Base-by-base conservation (phyloP, 2,329 filamentous ascomycete genomes). In the Colletotrichum liaoningense region DNA sequence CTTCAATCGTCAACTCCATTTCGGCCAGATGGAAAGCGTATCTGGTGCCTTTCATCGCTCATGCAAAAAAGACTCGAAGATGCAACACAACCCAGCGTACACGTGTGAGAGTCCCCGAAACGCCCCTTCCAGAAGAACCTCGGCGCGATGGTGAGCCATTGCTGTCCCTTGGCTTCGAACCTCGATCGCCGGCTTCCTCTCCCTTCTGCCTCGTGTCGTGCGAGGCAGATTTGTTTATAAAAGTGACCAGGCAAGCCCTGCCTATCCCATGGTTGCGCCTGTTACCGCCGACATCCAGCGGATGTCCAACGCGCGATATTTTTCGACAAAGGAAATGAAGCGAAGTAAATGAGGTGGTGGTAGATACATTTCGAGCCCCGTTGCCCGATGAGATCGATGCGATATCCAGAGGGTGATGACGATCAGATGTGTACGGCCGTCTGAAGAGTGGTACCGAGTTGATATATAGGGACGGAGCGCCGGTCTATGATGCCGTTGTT, bases 11-110 rank as follows among this genome's bases (percentile, higher is more conserved):
- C 68, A 74, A 72, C 58, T 70, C 71, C 71, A 49, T 58, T 58
- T 63, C 68, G 57, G 63, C 72, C 67, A 73, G 71, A 73, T 63
- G 57, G 55, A 67, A 69, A 60, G 30, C 42, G 33, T 33, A 14
- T 74, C 72, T 74, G 72, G 62, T 62, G 52, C 62, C 62, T 52
- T 55, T 73, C 74, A 54, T 75, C 74, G 74, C 73, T 75, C 74
- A 75, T 75, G 74, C 73, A 75, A 72, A 64, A 74, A 58, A 26
- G 38, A 64, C 59, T 68, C 46, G 52, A 66, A 69, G 59, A 70
- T 73, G 70, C 60, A 52, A 70, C 66, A 73, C 66, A 63, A 67
- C 35, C 66, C 60, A 65, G 54, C 67, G 67, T 55, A 73, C 66
- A 42, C 69, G 65, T 74, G 42, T 63, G 38, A 14, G 19, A 72